Evolutionary conservation across 2,329 filamentous ascomycete species (phyloP).

Genomic region (Macrophomina phaseolina): DNA sequence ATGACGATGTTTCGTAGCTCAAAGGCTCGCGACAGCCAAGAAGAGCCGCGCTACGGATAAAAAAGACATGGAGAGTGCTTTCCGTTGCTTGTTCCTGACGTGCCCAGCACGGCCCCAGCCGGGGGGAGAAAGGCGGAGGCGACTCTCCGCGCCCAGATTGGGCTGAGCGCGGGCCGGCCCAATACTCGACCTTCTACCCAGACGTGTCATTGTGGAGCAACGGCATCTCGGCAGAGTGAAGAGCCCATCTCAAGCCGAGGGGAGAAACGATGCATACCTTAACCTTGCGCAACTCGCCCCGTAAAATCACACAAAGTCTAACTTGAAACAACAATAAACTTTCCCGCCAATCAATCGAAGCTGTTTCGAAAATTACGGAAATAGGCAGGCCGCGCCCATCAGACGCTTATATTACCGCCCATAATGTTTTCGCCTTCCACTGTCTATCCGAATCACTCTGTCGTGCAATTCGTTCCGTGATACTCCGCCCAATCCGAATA

Average conservation of each 20-base stretch:
- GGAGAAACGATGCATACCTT: neutral
- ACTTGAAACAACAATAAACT: neutral
- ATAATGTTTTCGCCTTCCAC: neutral
- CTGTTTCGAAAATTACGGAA: neutral
- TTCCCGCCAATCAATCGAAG: conserved; percentile 2
- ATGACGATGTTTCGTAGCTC: neutral
- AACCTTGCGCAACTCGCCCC: neutral
- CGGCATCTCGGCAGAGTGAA: neutral
- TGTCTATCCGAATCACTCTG: conserved; percentile 5
- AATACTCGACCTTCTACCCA: neutral
- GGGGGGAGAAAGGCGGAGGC: conserved; percentile 19
- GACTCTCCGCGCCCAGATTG: conserved; percentile 1
- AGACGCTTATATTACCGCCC: neutral
- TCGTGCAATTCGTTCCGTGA: neutral
- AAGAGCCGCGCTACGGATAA: conserved; percentile 24
- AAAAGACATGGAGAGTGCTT: conserved; percentile 13
- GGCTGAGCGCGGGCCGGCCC: conserved; percentile 1
- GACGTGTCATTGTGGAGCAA: neutral
- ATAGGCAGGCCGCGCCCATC: neutral
- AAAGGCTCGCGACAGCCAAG: neutral
- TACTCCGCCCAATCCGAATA: neutral
- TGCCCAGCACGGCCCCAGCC: neutral
- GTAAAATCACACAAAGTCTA: neutral
- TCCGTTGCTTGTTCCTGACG: conserved; percentile 21
- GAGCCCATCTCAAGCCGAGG: neutral